phyloP scores from a whole-genome alignment of 306 rosid species.

The Oxytropis ochrocephala region DNA sequence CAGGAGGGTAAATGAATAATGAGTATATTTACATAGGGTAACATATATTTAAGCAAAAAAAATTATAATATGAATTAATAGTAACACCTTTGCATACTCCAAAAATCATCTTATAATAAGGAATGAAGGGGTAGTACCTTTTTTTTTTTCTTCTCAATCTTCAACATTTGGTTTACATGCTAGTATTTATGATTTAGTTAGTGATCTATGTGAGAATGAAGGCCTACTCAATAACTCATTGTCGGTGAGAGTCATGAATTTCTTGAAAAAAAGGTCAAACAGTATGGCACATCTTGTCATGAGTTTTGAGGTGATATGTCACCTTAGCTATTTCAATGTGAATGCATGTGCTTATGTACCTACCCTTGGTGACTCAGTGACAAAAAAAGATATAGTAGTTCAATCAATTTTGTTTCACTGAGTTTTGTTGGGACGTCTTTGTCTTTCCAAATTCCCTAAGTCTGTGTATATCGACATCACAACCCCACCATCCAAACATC shows the following conservation, averaged over 20 bases:
- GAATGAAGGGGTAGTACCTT: too few species aligned
- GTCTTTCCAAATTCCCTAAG: conserved; percentile 5
- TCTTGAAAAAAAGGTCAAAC: conserved; percentile 23
- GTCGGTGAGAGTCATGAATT: conserved; percentile 23
- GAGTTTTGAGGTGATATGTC: not conserved
- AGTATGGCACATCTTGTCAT: conserved; percentile 3
- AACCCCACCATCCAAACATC: not conserved
- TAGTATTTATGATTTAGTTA: not conserved
- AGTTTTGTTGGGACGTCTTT: conserved; percentile 22
- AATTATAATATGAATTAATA: too few species aligned
- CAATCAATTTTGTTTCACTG: not conserved
- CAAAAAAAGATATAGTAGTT: not conserved
- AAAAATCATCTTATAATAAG: too few species aligned
- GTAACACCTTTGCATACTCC: too few species aligned
- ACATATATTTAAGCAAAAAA: too few species aligned
- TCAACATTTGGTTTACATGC: not conserved
- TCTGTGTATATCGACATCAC: not conserved
- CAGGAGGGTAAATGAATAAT: too few species aligned
- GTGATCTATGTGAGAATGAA: not conserved
- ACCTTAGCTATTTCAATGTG: not conserved
- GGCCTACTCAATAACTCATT: not conserved
- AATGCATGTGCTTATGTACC: conserved; percentile 21
- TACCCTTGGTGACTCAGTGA: not conserved
- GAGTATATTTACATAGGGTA: too few species aligned
- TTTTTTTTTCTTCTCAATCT: not conserved